Conservation (phyloP, 2,329 filamentous ascomycete species). For the Neofusicoccum sp. region DNA sequence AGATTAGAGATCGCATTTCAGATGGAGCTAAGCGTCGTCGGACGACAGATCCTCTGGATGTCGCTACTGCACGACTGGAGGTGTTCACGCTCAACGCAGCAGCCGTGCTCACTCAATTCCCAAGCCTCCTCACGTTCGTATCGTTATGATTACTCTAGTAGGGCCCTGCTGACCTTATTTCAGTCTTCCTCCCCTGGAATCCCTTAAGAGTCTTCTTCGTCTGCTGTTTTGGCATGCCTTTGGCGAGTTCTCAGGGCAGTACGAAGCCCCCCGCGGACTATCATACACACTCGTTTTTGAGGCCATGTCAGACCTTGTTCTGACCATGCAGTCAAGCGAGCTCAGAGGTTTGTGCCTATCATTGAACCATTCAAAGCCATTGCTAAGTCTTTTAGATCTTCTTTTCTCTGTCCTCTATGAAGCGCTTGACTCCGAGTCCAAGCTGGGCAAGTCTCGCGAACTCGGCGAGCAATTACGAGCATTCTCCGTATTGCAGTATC, state of each 20-base stretch:
- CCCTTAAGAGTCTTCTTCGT: constrained; percentile 7
- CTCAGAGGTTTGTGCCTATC: background rate
- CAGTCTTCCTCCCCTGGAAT: constrained; percentile 11
- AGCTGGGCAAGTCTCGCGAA: background rate
- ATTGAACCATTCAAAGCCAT: background rate
- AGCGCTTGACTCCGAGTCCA: constrained; percentile 5
- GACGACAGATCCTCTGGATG: background rate
- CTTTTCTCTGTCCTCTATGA: constrained; percentile 11
- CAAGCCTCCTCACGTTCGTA: constrained; percentile 5
- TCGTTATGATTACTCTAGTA: too few relatives aligned
- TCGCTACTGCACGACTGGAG: constrained; percentile 1
- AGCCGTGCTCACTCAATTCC: constrained; percentile 11
- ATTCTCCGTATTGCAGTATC: constrained; percentile 24
- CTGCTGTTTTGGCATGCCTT: constrained; percentile 15
- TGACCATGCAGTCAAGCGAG: constrained; percentile 13
- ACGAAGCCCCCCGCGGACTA: background rate
- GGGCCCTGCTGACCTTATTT: too few relatives aligned
- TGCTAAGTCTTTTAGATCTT: background rate
- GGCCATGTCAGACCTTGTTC: constrained; percentile 15
- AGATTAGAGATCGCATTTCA: constrained; percentile 10
- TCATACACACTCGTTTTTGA: constrained; percentile 14
- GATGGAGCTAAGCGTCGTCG: constrained; percentile 7
- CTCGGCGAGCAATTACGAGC: constrained; percentile 13
- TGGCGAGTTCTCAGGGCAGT: constrained; percentile 11
- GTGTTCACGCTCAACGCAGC: constrained; percentile 14